Evolutionary conservation across 1,284 basidiomycete genomes (phyloP).

Genomic region (Ganoderma meredithae): DNA sequence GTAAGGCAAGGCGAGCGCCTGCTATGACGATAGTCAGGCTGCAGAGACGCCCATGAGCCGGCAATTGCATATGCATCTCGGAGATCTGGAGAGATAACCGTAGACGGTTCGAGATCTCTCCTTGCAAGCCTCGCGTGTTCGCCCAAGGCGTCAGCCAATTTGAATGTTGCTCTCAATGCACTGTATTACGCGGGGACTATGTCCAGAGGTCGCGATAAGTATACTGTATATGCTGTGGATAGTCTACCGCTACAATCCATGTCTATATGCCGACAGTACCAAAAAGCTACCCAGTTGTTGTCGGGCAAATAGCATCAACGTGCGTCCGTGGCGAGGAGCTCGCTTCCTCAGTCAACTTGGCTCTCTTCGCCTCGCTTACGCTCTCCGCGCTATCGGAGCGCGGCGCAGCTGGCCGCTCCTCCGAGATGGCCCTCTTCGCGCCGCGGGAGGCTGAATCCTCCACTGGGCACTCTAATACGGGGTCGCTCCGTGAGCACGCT

Average conservation of each 20-base stretch:
- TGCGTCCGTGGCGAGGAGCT: not conserved
- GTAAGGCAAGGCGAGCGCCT: conserved; percentile 15
- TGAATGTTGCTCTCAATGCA: too few relatives aligned
- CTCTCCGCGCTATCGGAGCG: conserved; percentile 1
- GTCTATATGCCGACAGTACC: not conserved
- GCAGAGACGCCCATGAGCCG: too few relatives aligned
- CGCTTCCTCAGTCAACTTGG: conserved; percentile 23
- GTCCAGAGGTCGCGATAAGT: not conserved
- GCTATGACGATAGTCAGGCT: conserved; percentile 28
- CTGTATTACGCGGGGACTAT: too few relatives aligned
- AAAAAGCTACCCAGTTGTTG: not conserved
- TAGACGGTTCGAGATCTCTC: conserved; percentile 25
- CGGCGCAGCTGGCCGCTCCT: conserved; percentile 15
- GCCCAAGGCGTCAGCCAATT: too few relatives aligned
- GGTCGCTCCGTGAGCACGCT: not conserved
- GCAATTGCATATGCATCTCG: not conserved
- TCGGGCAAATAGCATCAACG: not conserved
- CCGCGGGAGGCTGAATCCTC: conserved; percentile 22
- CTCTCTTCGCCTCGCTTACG: conserved; percentile 27
- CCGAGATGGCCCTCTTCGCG: conserved; percentile 29
- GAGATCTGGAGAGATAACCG: conserved; percentile 20
- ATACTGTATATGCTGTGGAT: not conserved
- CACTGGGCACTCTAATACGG: conserved; percentile 13
- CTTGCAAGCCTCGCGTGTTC: too few relatives aligned
- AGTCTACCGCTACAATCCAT: conserved; percentile 2